A percentile compares a stretch with the other conserved stretches of the same genome.
Evolutionary conservation across 164 flowering plant species (phyloP).

Genomic region (Warburgia ugandensis): DNA sequence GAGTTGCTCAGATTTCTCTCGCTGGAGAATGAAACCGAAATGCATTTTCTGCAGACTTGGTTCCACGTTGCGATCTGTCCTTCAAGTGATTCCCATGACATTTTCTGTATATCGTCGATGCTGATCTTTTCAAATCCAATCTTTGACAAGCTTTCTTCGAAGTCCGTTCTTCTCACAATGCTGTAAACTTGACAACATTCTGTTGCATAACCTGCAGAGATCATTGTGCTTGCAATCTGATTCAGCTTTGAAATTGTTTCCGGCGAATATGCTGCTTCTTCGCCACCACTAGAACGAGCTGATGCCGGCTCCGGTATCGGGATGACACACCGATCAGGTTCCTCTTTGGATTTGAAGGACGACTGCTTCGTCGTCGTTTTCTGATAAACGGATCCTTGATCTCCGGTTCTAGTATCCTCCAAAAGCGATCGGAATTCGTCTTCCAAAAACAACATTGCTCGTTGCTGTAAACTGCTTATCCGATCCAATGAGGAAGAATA

Average conservation of each 20-base stretch:
- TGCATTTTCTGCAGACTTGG: conserved; percentile 33
- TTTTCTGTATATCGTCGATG: conserved; percentile 62
- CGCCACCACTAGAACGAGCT: conserved; percentile 1
- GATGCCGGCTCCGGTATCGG: conserved; percentile 9
- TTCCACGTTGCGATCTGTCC: conserved; percentile 58
- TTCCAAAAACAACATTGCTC: conserved; percentile 54
- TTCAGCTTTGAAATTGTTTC: conserved; percentile 31
- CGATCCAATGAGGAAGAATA: conserved; percentile 19
- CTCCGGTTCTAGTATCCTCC: conserved; percentile 23
- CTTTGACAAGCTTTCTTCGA: conserved; percentile 31
- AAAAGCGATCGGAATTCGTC: conserved; percentile 53
- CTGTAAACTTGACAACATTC: conserved; percentile 57
- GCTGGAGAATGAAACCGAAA: conserved; percentile 31
- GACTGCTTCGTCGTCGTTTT: neutral
- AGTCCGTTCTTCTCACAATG: conserved; percentile 31
- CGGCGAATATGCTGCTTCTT: conserved; percentile 20
- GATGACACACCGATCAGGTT: conserved; percentile 15
- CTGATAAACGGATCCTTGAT: neutral
- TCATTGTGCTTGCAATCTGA: conserved; percentile 45
- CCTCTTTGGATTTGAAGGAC: conserved; percentile 3
- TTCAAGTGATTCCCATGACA: conserved; percentile 74
- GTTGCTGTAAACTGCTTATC: conserved; percentile 35
- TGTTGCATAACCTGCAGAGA: conserved; percentile 44
- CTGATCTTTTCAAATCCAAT: conserved; percentile 42
- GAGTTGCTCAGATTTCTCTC: conserved; percentile 42